Conservation (phyloP, 1,139 yeast genomes). For the Saccharomyces hybrid region DNA sequence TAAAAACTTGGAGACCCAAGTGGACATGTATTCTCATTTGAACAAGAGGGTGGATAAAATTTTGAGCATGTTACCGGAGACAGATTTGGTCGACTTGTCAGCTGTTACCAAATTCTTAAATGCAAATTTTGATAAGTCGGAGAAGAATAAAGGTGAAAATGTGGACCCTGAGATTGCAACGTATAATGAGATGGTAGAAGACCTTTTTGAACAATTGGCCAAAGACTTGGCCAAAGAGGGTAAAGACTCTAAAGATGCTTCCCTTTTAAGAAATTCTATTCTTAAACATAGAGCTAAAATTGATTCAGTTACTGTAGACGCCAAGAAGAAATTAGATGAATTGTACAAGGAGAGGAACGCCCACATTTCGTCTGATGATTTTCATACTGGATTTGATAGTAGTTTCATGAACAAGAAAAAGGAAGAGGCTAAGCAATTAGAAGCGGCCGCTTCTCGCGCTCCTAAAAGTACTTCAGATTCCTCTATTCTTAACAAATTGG, state of each 20-base stretch:
- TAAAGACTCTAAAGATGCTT: constrained; percentile 37
- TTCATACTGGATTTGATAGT: constrained; percentile 89
- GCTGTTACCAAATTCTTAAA: constrained; percentile 40
- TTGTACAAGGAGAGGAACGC: constrained; percentile 61
- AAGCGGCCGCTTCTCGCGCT: constrained; percentile 4
- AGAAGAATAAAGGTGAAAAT: constrained; percentile 46
- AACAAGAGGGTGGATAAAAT: constrained; percentile 65
- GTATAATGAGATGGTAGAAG: constrained; percentile 89
- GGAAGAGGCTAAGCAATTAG: constrained; percentile 16
- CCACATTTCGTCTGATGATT: constrained; percentile 83
- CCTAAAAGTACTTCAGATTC: neutral
- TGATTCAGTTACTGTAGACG: constrained; percentile 53
- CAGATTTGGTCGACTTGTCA: constrained; percentile 37
- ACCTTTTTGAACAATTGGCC: constrained; percentile 63
- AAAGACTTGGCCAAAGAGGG: constrained; percentile 50
- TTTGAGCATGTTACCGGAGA: constrained; percentile 32
- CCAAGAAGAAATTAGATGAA: constrained; percentile 52
- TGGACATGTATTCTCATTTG: constrained; percentile 67
- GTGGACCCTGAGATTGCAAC: constrained; percentile 63
- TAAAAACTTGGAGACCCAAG: constrained; percentile 63
- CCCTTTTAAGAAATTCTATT: constrained; percentile 38
- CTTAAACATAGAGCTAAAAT: constrained; percentile 61
- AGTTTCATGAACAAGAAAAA: constrained; percentile 61
- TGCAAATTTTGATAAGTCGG: constrained; percentile 46
- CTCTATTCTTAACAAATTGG: neutral